Base-by-base conservation (phyloP, 2,329 filamentous ascomycete species). In the Colletotrichum orchidophilum region DNA sequence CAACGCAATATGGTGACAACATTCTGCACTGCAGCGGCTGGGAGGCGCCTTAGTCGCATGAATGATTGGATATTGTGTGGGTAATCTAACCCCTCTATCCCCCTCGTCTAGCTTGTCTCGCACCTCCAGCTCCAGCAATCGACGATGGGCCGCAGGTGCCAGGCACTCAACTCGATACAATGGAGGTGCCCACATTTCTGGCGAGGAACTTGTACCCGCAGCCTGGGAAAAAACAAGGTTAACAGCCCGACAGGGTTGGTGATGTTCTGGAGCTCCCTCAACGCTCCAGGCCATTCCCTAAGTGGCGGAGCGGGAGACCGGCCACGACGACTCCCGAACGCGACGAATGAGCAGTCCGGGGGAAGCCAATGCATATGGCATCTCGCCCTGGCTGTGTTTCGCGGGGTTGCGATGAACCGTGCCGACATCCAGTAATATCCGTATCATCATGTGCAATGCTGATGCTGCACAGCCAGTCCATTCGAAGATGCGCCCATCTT, bases 31-130 rank as follows among this genome's bases (percentile, higher is more conserved):
- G 39, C 50, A 57, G 68, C 57, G 63, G 68, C 63, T 71, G 68
- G 68, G 68, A 35, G 50, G 60, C 68, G 63, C 68, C 35, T 62
- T 70, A 65, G 66, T 46, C 64, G 66, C 66, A 70, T 60, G 66
- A 60, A 54, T 70, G 69, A 72, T 70, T 72, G 69, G 69, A 69
- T n/a, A n/a, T n/a, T n/a, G 65, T 70, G 66, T 24, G 66, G 63
- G 54, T 66, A 64, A 49, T 50, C 60, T 55, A 21, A 50, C 66
- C 64, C 63, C 68, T 71, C 68, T 54, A 35, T 54, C 46, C 66
- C 61, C 53, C 58, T 64, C 65, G 65, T 70, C 53, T 70, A 61
- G 63, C 52, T 27, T 35, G 29, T 18, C 57, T 57, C 68, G 63
- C 63, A 18, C 39, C 39, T 46, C 39, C 1, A 46, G 39, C 39